Percentiles rank a stretch among this genome's conserved stretches.
Evolutionary conservation across 148 eudicot species (phyloP).

Genomic region (Rhododendron kiyosumense): DNA sequence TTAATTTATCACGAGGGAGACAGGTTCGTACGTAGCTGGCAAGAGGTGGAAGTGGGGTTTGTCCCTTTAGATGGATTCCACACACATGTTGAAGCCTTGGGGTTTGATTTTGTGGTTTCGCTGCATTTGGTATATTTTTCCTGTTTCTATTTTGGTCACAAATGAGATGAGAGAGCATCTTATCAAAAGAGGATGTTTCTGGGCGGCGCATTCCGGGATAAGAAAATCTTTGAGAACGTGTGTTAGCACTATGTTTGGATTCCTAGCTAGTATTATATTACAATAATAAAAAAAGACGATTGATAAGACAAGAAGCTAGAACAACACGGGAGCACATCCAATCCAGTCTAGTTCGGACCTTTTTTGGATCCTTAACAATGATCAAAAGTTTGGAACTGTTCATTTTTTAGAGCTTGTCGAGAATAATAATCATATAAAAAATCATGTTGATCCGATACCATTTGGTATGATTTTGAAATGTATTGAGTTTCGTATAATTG

Average conservation of each 20-base stretch:
- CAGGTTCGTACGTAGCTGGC: neutral
- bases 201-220: neutral
- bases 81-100: neutral
- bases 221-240: neutral
- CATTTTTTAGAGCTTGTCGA: too few species aligned
- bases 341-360: too few species aligned
- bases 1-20: neutral
- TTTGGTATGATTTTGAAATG: too few species aligned
- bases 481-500: too few species aligned
- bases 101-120: neutral
- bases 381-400: too few species aligned
- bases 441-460: too few species aligned
- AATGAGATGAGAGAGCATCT: neutral
- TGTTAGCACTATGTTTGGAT: neutral
- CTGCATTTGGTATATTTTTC: neutral
- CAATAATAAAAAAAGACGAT: too few species aligned
- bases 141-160: neutral
- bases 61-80: neutral
- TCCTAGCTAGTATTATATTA: too few species aligned
- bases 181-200: neutral
- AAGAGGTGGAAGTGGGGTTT: neutral
- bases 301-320: too few species aligned
- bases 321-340: too few species aligned
- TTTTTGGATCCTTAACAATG: too few species aligned
- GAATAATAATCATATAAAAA: too few species aligned